phyloP scores from a whole-genome alignment of 2,329 filamentous ascomycete genomes.

The Hymenoscyphus repandus region DNA sequence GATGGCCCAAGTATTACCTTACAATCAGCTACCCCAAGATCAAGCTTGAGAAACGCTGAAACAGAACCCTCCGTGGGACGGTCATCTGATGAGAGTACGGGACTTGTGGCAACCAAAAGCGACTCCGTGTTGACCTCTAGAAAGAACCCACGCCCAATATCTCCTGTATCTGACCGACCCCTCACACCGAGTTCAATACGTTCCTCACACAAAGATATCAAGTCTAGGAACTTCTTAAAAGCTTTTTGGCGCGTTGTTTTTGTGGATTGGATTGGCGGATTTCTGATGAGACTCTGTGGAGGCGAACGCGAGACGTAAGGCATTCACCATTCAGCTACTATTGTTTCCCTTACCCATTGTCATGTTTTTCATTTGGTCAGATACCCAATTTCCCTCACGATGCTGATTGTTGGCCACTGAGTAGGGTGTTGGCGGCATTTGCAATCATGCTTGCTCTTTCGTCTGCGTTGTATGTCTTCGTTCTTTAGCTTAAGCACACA shows the following conservation, averaged over 20 bases:
- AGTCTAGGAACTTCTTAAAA: constrained; percentile 26
- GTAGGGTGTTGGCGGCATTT: constrained; percentile 24
- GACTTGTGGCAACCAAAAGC: constrained; percentile 15
- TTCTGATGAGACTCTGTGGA: constrained; percentile 27
- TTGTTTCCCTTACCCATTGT: background rate
- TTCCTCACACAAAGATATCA: constrained; percentile 21
- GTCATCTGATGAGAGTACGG: constrained; percentile 21
- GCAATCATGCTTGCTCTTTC: constrained; percentile 20
- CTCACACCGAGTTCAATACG: constrained; percentile 27
- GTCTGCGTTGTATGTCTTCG: constrained; percentile 24
- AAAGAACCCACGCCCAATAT: constrained; percentile 19
- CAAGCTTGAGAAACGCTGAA: constrained; percentile 5
- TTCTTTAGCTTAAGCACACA: background rate
- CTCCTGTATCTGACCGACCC: constrained; percentile 20
- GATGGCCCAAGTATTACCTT: constrained; percentile 21
- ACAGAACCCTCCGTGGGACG: constrained; percentile 8
- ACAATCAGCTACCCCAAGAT: constrained; percentile 19
- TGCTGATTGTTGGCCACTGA: constrained; percentile 21
- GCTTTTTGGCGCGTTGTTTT: constrained; percentile 32
- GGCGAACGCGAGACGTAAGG: constrained; percentile 27
- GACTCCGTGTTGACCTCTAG: constrained; percentile 18
- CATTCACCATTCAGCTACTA: constrained; percentile 7
- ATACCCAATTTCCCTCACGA: background rate
- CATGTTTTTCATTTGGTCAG: constrained; percentile 1
- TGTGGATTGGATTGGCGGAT: constrained; percentile 33